A percentile compares a stretch with the other conserved stretches of the same genome.
Evolutionary conservation across 1,284 basidiomycete species (phyloP).

Genomic region (Polyporus tsugae): DNA sequence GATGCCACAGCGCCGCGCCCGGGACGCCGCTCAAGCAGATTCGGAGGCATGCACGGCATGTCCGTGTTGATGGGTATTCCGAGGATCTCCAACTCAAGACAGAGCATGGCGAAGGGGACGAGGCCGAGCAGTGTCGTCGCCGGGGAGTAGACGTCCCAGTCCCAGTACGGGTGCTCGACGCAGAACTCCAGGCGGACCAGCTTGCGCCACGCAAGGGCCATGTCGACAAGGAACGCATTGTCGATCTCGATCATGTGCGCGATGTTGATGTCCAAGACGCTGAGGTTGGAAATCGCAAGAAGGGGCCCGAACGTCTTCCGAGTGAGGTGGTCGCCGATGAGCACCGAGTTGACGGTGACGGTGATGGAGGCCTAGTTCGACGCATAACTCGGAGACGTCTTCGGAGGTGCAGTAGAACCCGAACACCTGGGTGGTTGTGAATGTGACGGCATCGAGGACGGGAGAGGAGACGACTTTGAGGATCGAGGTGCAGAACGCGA

Average conservation of each 20-base stretch:
- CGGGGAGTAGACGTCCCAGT: neutral
- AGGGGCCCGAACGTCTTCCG: neutral
- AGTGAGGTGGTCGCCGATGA: neutral
- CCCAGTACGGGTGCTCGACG: neutral
- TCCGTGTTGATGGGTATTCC: conserved; percentile 1
- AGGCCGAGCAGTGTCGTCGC: neutral
- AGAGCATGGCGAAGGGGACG: neutral
- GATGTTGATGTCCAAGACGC: neutral
- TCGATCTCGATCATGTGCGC: neutral
- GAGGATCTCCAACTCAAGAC: neutral
- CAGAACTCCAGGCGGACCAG: neutral
- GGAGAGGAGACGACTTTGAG: neutral
- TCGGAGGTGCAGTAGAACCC: neutral
- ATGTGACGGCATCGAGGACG: neutral
- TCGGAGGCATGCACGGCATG: neutral
- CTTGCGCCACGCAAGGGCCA: neutral
- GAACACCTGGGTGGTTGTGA: neutral
- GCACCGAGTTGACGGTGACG: neutral
- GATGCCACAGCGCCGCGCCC: neutral
- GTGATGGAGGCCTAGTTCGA: neutral
- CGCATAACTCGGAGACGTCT: neutral
- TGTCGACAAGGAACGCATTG: neutral
- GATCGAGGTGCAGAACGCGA: neutral
- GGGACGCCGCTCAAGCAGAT: neutral
- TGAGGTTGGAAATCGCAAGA: neutral